phyloP scores from a whole-genome alignment of 345 rosid species.

The Eucalyptus melliodora region DNA sequence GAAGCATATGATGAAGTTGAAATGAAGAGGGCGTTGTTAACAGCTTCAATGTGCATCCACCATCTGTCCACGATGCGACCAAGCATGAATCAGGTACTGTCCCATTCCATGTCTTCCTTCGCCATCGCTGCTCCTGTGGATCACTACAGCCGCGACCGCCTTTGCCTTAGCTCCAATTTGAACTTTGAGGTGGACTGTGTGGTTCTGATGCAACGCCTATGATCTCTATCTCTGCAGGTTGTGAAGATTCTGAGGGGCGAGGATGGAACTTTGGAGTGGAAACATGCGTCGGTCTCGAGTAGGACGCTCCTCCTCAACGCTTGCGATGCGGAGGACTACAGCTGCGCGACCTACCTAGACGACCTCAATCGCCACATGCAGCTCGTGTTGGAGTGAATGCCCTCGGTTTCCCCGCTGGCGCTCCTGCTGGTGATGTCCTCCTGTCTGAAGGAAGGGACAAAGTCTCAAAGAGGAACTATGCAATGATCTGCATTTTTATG shows the following conservation, averaged over 20 bases:
- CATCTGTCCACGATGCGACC: slow-evolving; percentile 63
- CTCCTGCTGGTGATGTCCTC: background rate
- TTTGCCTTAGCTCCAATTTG: background rate
- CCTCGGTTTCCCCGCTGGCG: fast-evolving
- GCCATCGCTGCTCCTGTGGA: background rate
- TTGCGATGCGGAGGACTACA: background rate
- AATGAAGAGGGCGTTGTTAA: slow-evolving; percentile 46
- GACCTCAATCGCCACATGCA: background rate
- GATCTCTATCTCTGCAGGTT: slow-evolving; percentile 18
- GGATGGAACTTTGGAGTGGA: slow-evolving; percentile 18
- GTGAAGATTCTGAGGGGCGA: slow-evolving; percentile 48
- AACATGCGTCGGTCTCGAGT: slow-evolving; percentile 19
- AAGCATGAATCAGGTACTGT: slow-evolving; percentile 44
- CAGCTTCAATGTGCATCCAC: slow-evolving; percentile 73
- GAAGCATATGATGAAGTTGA: slow-evolving; percentile 39
- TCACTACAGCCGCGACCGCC: background rate
- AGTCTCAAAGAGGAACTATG: background rate
- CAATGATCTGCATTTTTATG: background rate
- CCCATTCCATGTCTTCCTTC: no score
- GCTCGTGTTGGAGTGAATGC: background rate
- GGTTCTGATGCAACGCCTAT: background rate
- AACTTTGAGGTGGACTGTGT: background rate
- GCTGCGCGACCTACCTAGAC: background rate
- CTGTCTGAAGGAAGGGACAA: background rate
- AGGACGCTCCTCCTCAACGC: slow-evolving; percentile 24